These are phyloP conservation scores for Helotiales sp. DNA, from an alignment of 2,329 filamentous ascomycete species.

Conservation along the genomic window DNA sequence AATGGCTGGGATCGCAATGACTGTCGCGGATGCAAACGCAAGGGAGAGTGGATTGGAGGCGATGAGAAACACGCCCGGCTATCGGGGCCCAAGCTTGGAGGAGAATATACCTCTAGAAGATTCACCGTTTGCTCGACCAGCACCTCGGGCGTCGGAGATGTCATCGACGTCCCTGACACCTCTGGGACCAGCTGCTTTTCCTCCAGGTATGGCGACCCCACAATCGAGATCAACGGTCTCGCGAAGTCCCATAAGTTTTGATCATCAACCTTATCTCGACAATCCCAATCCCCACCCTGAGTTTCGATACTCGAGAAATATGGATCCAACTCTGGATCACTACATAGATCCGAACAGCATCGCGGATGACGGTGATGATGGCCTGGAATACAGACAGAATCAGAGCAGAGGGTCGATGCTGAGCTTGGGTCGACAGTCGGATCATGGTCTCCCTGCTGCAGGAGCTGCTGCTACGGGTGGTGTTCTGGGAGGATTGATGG, in stretches of 20 bases:
- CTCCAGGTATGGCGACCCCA: constrained; percentile 31
- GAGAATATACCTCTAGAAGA: constrained; percentile 8
- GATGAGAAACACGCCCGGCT: constrained; percentile 43
- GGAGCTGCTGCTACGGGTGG: constrained; percentile 43
- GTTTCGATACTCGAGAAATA: constrained; percentile 30
- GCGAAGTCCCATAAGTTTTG: constrained; percentile 25
- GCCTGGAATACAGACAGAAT: constrained; percentile 55
- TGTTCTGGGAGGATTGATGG: constrained; percentile 30
- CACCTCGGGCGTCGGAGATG: constrained; percentile 13
- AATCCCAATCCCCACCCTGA: constrained; percentile 21
- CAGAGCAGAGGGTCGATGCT: constrained; percentile 54
- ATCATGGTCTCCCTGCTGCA: constrained; percentile 26
- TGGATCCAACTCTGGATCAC: constrained; percentile 31
- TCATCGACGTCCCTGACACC: constrained; percentile 32
- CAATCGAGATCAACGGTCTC: constrained; percentile 28
- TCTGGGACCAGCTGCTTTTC: constrained; percentile 32
- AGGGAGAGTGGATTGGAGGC: constrained; percentile 66
- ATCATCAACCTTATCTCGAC: constrained; percentile 32
- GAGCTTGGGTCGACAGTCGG: constrained; percentile 29
- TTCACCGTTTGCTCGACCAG: constrained; percentile 18
- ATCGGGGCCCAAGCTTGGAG: constrained; percentile 24
- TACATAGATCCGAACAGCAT: constrained; percentile 71
- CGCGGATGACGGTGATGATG: constrained; percentile 86
- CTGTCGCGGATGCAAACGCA: constrained; percentile 63
- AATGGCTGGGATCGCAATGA: constrained; percentile 67